Percentiles rank a stretch among this genome's conserved stretches.
phyloP scores from a whole-genome alignment of 352 stramenopile genomes.

The Thalassiosira mediterranea region DNA sequence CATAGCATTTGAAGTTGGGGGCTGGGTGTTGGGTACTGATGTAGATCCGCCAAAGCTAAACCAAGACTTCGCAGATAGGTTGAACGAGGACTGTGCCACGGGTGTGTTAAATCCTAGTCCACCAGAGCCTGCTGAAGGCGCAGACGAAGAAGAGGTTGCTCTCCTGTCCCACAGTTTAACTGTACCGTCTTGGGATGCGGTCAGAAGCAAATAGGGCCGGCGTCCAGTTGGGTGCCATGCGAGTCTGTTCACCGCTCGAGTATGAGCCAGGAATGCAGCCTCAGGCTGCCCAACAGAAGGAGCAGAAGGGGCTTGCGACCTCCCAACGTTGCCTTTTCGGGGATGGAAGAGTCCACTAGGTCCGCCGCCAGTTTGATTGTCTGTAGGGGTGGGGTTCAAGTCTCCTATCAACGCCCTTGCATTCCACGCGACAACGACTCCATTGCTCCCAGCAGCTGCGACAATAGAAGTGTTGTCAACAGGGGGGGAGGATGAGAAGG shows the following conservation, averaged over 20 bases:
- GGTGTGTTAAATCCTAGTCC: conserved; percentile 13
- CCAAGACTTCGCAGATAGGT: conserved; percentile 37
- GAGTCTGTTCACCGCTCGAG: conserved; percentile 77
- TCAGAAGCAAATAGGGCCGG: conserved; percentile 67
- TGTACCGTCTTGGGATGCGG: conserved; percentile 76
- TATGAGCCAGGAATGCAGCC: conserved; percentile 73
- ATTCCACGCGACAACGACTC: conserved; percentile 79
- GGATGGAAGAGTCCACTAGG: conserved; percentile 37
- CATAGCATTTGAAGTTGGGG: conserved; percentile 21
- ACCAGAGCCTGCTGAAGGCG: neutral
- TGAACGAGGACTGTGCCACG: conserved; percentile 11
- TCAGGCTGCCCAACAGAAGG: conserved; percentile 65
- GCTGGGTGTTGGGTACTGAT: conserved; percentile 17
- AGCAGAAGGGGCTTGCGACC: conserved; percentile 26
- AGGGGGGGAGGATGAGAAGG: neutral
- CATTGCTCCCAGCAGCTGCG: conserved; percentile 79
- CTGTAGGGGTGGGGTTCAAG: conserved; percentile 16
- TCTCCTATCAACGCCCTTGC: conserved; percentile 36
- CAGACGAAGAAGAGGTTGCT: conserved; percentile 38
- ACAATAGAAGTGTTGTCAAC: conserved; percentile 68
- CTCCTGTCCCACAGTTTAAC: conserved; percentile 80
- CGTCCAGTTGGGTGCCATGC: conserved; percentile 73
- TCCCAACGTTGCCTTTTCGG: conserved; percentile 24
- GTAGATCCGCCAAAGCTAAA: conserved; percentile 50
- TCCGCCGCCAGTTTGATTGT: conserved; percentile 24